phyloP scores from a whole-genome alignment of 108 stramenopile species.

The Hondaea fermentalgiana region DNA sequence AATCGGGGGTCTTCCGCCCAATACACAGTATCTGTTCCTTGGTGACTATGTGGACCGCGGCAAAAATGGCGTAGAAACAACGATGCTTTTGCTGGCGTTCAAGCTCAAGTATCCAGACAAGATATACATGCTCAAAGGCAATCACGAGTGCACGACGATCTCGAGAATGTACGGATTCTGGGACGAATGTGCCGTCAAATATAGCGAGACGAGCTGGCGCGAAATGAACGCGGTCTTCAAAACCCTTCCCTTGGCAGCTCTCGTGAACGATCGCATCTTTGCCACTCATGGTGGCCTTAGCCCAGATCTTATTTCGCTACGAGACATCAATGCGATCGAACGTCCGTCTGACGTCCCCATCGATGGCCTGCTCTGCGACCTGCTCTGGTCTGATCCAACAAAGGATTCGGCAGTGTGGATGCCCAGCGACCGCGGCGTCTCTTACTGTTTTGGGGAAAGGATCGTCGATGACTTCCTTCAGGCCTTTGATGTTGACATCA shows the following conservation, averaged over 20 bases:
- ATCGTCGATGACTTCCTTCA: conserved; percentile 39
- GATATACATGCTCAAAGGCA: conserved; percentile 95
- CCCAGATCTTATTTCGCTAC: conserved; percentile 64
- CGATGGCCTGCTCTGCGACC: conserved; percentile 81
- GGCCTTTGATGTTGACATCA: conserved; percentile 36
- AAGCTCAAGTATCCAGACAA: conserved; percentile 99
- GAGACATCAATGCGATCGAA: conserved; percentile 68
- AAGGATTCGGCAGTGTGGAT: conserved; percentile 48
- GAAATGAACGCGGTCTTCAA: conserved; percentile 50
- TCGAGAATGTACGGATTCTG: conserved; percentile 99
- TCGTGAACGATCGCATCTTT: conserved; percentile 48
- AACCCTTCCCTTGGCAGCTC: conserved; percentile 48
- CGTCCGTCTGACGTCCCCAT: conserved; percentile 84
- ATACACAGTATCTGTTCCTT: conserved; percentile 88
- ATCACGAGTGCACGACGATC: conserved; percentile 97
- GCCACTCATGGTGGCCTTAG: conserved; percentile 55
- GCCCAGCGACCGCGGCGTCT: conserved; percentile 40
- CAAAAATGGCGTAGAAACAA: conserved; percentile 91
- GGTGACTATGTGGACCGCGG: conserved; percentile 98
- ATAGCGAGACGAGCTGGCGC: conserved; percentile 36
- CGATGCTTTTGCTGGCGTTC: conserved; percentile 89
- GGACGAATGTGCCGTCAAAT: conserved; percentile 92
- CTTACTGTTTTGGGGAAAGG: conserved; percentile 42
- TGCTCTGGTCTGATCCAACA: conserved; percentile 87
- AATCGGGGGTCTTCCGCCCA: conserved; percentile 68